Evolutionary conservation across 768 basidiomycete genomes (phyloP), one percentile per base, ranked within the genome.

Genomic region (Russula lepida): DNA sequence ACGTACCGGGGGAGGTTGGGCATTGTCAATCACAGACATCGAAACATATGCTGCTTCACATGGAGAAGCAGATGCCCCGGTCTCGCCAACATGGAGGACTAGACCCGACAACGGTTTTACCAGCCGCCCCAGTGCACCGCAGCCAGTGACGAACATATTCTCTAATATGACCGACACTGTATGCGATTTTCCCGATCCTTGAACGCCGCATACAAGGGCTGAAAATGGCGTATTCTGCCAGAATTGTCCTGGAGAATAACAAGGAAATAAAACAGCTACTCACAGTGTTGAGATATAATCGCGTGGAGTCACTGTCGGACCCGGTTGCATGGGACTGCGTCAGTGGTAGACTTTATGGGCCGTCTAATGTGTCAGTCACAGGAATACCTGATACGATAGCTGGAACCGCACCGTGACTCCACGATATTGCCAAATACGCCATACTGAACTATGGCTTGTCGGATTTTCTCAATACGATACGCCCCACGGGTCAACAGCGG

Each of bases 101-200:
- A 89, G 74, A 0, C 85, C 87, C 4, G 77, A 75, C 0, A 89
- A 76, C 0, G 85, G 73, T 61, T 81, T 83, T 28, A 78, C 69
- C 8, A 85, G 69, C 0, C 68, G 69, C 0, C 88, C 88, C 19
- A 83, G 79, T 0, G 76, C 65, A 2, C 75, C 66, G 58, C 78
- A 77, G 15, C 74, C 71, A 0, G 83, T 64, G n/a, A 89, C 79
- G 8, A 89, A 74, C 82, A 88, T 85, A 61, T 76, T 84, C 68
- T 89, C 88, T 0, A 89, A 68, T 6, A 89, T 74, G 0, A 84
- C 79, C 0, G 86, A 83, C 2, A 87, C 81, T 0, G 85, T 87
- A 54, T 89, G 87, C 0, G 85, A 88, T 67, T 89, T 89, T 9
- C 87, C 87, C 0, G 86, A 84, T 0, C 88, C 86, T 73, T 89